phyloP scores from a whole-genome alignment of 805 yeast genomes.

The Monosporozyma siamensis region DNA sequence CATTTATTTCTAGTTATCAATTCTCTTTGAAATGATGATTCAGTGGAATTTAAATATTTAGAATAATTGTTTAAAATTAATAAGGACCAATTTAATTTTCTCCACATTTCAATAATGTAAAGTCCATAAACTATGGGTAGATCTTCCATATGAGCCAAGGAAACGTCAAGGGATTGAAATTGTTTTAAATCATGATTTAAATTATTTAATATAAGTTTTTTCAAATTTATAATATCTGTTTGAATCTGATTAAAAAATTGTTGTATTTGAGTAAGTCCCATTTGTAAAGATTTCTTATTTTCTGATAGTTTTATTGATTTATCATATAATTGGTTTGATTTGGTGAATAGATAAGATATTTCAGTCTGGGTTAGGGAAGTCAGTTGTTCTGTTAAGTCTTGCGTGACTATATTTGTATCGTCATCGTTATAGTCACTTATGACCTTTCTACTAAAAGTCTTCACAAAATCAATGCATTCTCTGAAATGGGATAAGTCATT shows the following conservation, averaged over 20 bases:
- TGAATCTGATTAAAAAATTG: slow-evolving; percentile 15
- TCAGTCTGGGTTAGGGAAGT: slow-evolving; percentile 7
- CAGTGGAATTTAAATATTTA: slow-evolving; percentile 41
- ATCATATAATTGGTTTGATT: slow-evolving; percentile 22
- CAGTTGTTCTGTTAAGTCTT: not conserved
- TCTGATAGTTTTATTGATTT: slow-evolving; percentile 18
- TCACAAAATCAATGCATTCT: slow-evolving; percentile 15
- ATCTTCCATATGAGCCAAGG: slow-evolving; percentile 42
- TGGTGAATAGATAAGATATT: slow-evolving; percentile 17
- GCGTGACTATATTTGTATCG: slow-evolving; percentile 13
- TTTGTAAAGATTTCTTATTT: slow-evolving; percentile 29
- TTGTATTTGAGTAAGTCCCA: not conserved
- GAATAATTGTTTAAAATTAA: slow-evolving; percentile 32
- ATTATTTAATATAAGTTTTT: slow-evolving; percentile 25
- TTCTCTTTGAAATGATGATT: slow-evolving; percentile 35
- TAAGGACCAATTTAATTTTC: slow-evolving; percentile 47
- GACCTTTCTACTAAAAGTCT: slow-evolving; percentile 11
- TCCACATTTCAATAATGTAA: slow-evolving; percentile 50
- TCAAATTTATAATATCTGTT: slow-evolving; percentile 30
- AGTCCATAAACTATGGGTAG: slow-evolving; percentile 65
- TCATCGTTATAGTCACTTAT: slow-evolving; percentile 8
- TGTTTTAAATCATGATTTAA: slow-evolving; percentile 25
- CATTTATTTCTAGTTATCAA: slow-evolving; percentile 8
- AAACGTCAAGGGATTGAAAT: slow-evolving; percentile 18
- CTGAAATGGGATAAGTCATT: slow-evolving; percentile 21